Evolutionary conservation across 805 yeast species (phyloP).

Genomic region (Zygosaccharomyces bisporus): DNA sequence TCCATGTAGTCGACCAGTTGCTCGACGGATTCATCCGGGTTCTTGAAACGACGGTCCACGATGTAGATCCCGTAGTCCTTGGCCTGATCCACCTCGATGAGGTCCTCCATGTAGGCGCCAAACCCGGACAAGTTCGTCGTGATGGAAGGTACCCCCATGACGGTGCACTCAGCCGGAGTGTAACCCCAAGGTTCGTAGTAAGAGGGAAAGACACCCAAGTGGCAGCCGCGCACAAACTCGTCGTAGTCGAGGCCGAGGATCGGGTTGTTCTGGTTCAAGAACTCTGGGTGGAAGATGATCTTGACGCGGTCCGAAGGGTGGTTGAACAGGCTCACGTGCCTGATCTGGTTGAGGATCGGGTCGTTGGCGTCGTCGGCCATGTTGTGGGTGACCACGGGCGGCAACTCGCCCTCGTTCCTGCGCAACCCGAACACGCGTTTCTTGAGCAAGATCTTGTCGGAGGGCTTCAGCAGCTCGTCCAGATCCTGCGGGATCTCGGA

Average conservation of each 20-base stretch:
- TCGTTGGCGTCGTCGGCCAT: conserved; percentile 90
- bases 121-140: conserved; percentile 95
- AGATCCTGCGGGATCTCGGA: conserved; percentile 70
- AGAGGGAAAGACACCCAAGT: conserved; percentile 96
- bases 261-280: conserved; percentile 91
- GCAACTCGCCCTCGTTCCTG: conserved; percentile 65
- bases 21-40: conserved; percentile 88
- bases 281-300: conserved; percentile 96
- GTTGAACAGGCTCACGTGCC: conserved; percentile 88
- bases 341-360: conserved; percentile 86
- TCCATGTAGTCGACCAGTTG: conserved; percentile 88
- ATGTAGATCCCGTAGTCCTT: conserved; percentile 95
- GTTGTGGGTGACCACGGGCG: conserved; percentile 96
- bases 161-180: conserved; percentile 99
- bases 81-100: conserved; percentile 75
- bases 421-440: conserved; percentile 91
- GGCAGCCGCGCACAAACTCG: conserved; percentile 97
- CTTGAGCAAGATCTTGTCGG: conserved; percentile 84
- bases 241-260: conserved; percentile 90
- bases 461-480: conserved; percentile 77
- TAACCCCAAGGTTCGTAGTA: conserved; percentile 99
- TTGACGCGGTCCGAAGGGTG: conserved; percentile 87
- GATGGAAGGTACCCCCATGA: conserved; percentile 97
- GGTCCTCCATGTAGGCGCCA: conserved; percentile 98
- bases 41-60: conserved; percentile 89